Percentiles rank a stretch among this genome's conserved stretches.
These are phyloP conservation scores for Alternaria triticina DNA, from an alignment of 2,329 filamentous ascomycete genomes.

Conservation along the genomic window DNA sequence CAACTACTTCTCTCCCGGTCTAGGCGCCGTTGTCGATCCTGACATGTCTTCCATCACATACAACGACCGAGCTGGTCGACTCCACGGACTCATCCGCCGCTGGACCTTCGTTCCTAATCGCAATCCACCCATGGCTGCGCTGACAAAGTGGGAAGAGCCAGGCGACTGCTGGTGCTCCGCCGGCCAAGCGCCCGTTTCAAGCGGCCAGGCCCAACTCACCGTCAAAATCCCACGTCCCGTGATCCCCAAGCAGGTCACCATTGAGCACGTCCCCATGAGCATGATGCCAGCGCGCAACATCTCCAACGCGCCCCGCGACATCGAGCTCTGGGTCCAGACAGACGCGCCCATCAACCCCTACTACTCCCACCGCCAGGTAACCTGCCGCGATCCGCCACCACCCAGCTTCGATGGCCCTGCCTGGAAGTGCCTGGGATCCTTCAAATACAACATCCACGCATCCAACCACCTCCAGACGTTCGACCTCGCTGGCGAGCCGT, in stretches of 20 bases:
- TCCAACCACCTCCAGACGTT: conserved; percentile 53
- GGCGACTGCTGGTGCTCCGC: conserved; percentile 88
- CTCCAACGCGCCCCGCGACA: conserved; percentile 48
- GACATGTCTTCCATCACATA: conserved; percentile 63
- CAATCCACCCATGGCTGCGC: conserved; percentile 60
- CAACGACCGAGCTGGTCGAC: conserved; percentile 17
- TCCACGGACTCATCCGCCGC: conserved; percentile 6
- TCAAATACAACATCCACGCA: conserved; percentile 51
- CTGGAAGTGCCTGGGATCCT: conserved; percentile 51
- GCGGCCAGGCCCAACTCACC: conserved; percentile 68
- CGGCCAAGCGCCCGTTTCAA: conserved; percentile 49
- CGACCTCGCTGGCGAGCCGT: conserved; percentile 39
- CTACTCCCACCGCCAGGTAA: conserved; percentile 23
- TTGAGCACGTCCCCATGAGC: conserved; percentile 54
- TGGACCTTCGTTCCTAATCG: conserved; percentile 27
- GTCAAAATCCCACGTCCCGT: conserved; percentile 55
- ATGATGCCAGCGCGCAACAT: conserved; percentile 48
- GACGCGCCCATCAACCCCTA: conserved; percentile 28
- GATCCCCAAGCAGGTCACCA: conserved; percentile 49
- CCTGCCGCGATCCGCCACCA: conserved; percentile 19
- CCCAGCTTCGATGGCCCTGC: conserved; percentile 6
- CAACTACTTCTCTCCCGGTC: conserved; percentile 74
- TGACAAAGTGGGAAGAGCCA: conserved; percentile 75
- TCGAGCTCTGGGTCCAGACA: conserved; percentile 55
- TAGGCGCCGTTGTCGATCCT: conserved; percentile 70